Evolutionary conservation across 2,329 filamentous ascomycete species (phyloP), one percentile per base, ranked within the genome.

Genomic region (Ilyonectria destructans): DNA sequence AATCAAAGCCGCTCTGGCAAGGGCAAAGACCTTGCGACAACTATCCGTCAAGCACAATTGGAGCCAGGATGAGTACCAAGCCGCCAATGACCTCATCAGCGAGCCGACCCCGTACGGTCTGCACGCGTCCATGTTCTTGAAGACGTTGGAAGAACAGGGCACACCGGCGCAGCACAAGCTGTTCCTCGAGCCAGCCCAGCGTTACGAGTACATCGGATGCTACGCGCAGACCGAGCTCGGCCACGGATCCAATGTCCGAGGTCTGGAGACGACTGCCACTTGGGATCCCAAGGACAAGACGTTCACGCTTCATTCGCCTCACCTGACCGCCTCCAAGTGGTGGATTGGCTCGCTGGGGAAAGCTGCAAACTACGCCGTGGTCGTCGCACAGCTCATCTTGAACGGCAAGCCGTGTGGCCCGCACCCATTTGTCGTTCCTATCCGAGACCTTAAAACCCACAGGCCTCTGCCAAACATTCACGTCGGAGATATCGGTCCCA

Each of bases 181-280:
- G 65, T 95, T 93, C 84, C 85, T 94, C 37, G 88, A 92, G 77
- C 88, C 85, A 43, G 92, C 92, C 1, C 84, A 89, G 72, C 87
- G 87, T 48, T 94, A 94, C 81, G 85, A 93, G 77, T 89, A 90
- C 75, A 92, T 94, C 71, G 93, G 93, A 60, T 95, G 92, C 76
- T 95, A 95, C 75, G 92, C 92, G 8, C 93, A 95, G 81, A 95
- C 93, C 0, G 93, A 95, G 80, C 83, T 95, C 46, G 93, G 93
- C 19, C 93, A 95, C 77, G 93, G 93, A 17, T 93, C 90, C 17
- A 95, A 95, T 72, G 93, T 94, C 1, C 85, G 91, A 67, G 92
- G 92, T 13, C 84, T 93, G 13, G 91, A 93, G 81, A 93, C 91
- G 0, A 92, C 89, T 0, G 92, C 92, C 1, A 93, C 89, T 0